Evolutionary conservation across 2,329 filamentous ascomycete species (phyloP), one percentile per base, ranked within the genome.

Genomic region (Teratosphaeria epicoccoides): DNA sequence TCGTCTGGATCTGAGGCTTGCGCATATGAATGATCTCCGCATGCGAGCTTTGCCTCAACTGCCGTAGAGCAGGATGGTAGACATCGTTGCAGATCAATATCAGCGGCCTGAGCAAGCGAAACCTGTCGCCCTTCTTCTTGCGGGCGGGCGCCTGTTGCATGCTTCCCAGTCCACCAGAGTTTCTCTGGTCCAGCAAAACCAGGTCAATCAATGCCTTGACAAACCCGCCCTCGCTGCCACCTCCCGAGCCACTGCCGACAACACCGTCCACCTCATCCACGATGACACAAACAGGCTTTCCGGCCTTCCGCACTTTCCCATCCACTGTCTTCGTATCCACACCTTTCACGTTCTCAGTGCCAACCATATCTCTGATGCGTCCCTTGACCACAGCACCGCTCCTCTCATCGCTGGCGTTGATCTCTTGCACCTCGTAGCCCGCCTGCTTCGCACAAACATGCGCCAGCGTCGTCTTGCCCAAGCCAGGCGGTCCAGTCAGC

Each of bases 251-350:
- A 10, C 91, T 89, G 22, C 85, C 78, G 2, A 95, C 88, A 0
- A 94, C 93, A 40, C 93, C 93, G 65, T 98, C 93, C 1, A 97
- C 93, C 70, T 98, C 93, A 63, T 98, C 93, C 0, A 98, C 88
- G 2, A 98, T 79, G 3, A 98, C 87, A 60, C 93, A 98, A 0
- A 96, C 83, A 0, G 93, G 94, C 53, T 84, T 87, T 11, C 87
- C 89, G 28, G 84, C 76, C 64, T 88, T 94, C 50, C 79, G 77
- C 10, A 81, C 70, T 70, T 81, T 81, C 48, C 75, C 80, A 45
- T 70, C 70, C 22, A 68, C 64, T 4, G 66, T 73, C 55, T 75
- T 80, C 2, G 70, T 72, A 51, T 85, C 81, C 51, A 81, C 76
- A 7, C 87, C 83, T 24, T 79, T 93, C 55, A 98, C 91, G 54